A percentile compares a stretch with the other conserved stretches of the same genome.
phyloP scores from a whole-genome alignment of 208 protist species.

The Trypanosoma lewisi region DNA sequence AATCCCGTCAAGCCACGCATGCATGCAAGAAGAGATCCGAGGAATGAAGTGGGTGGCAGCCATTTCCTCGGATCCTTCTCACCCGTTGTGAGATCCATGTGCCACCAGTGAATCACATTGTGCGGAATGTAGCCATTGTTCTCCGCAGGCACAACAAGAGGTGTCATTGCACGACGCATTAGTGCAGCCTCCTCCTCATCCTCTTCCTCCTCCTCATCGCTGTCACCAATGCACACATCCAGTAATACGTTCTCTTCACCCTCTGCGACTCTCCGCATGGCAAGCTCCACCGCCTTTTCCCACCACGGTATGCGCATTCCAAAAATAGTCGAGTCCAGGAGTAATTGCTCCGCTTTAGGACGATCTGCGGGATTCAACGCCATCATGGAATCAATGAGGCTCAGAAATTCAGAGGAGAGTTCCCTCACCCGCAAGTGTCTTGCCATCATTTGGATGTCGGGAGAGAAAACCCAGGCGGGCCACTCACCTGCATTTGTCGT shows the following conservation, averaged over 20 bases:
- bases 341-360: slow-evolving; percentile 50
- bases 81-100: slow-evolving; percentile 6
- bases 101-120: slow-evolving; percentile 21
- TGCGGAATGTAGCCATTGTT: slow-evolving; percentile 21
- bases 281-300: slow-evolving; percentile 13
- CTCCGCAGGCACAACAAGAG: slow-evolving; percentile 15
- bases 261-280: slow-evolving; percentile 5
- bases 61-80: background rate
- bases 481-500: background rate
- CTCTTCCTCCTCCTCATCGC: slow-evolving; percentile 28
- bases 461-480: slow-evolving; percentile 10
- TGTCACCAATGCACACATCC: slow-evolving; percentile 28
- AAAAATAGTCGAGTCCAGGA: slow-evolving; percentile 45
- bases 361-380: slow-evolving; percentile 37
- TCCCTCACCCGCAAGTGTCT: slow-evolving; percentile 2
- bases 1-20: slow-evolving; percentile 2
- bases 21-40: slow-evolving; percentile 7
- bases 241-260: slow-evolving; percentile 20
- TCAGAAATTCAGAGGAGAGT: slow-evolving; percentile 18
- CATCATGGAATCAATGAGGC: slow-evolving; percentile 61
- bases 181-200: slow-evolving; percentile 20
- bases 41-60: slow-evolving; percentile 1
- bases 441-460: slow-evolving; percentile 16
- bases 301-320: slow-evolving; percentile 30
- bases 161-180: slow-evolving; percentile 17